Evolutionary conservation across 768 basidiomycete species (phyloP).

Genomic region (Auriscalpium orientale): DNA sequence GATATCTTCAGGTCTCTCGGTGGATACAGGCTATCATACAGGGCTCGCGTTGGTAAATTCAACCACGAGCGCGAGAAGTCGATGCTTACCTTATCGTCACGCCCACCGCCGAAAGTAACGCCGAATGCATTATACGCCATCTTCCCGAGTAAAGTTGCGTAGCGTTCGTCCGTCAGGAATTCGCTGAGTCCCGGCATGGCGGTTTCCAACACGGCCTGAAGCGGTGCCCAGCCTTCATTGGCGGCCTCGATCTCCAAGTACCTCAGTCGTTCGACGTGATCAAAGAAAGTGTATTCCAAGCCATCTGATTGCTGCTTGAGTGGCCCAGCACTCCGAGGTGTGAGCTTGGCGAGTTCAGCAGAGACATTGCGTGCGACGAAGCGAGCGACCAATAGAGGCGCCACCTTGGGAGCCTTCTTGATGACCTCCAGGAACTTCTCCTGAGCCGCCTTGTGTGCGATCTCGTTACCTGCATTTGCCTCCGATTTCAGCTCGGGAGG

Average conservation of each 20-base stretch:
- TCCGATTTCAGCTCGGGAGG: conserved; percentile 35
- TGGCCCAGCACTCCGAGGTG: conserved; percentile 18
- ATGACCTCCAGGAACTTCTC: conserved; percentile 48
- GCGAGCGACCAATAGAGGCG: conserved; percentile 55
- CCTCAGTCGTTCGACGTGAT: conserved; percentile 71
- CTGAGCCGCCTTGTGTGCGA: conserved; percentile 52
- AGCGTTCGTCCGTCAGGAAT: conserved; percentile 57
- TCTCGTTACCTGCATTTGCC: conserved; percentile 25
- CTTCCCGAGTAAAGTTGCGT: conserved; percentile 55
- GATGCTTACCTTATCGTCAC: conserved; percentile 57
- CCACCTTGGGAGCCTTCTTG: conserved; percentile 37
- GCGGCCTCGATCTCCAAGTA: conserved; percentile 49
- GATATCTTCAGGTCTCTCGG: conserved; percentile 55
- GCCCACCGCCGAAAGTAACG: conserved; percentile 56
- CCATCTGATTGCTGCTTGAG: conserved; percentile 35
- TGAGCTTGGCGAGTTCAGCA: conserved; percentile 53
- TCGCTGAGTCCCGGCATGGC: conserved; percentile 69
- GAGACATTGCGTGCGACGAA: conserved; percentile 69
- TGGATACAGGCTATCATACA: conserved; percentile 39
- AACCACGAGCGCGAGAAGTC: not conserved
- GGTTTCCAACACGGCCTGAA: conserved; percentile 47
- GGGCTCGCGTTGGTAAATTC: not conserved
- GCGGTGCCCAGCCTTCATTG: conserved; percentile 40
- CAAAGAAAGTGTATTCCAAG: conserved; percentile 55
- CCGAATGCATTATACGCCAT: conserved; percentile 76